phyloP scores from a whole-genome alignment of 257 asterid species.

The Petunia axillaris region DNA sequence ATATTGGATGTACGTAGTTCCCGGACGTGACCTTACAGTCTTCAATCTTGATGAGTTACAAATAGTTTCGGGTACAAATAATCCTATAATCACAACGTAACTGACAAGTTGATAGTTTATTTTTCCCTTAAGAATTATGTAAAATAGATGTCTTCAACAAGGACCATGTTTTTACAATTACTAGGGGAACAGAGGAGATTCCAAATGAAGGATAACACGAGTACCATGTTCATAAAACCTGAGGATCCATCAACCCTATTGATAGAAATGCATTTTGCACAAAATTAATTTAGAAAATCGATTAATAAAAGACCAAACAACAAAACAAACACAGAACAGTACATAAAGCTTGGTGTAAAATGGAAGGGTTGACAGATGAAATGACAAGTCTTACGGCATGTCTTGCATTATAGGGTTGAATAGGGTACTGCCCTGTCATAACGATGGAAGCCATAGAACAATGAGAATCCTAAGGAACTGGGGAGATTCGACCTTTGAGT shows the following conservation, averaged over 20 bases:
- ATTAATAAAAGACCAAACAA: not conserved
- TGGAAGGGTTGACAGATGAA: conserved; percentile 9
- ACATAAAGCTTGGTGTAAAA: not conserved
- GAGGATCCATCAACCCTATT: not conserved
- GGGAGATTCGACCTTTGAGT: not conserved
- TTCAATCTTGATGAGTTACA: no score
- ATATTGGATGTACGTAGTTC: no score
- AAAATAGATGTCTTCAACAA: no score
- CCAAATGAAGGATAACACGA: not conserved
- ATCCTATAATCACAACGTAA: no score
- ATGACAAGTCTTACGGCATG: not conserved
- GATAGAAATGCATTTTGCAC: not conserved
- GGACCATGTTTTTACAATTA: no score
- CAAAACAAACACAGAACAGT: not conserved
- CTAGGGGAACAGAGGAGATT: no score
- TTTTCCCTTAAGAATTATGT: no score
- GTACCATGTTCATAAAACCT: not conserved
- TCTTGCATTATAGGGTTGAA: not conserved
- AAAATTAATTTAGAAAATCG: no score
- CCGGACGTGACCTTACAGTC: no score
- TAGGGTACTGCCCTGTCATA: not conserved
- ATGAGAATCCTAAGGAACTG: conserved; percentile 12
- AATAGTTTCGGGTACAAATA: no score
- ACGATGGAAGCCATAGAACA: not conserved
- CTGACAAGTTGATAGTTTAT: no score